phyloP scores from a whole-genome alignment of 192 early-diverging fungal genomes.

The Podila epicladia region DNA sequence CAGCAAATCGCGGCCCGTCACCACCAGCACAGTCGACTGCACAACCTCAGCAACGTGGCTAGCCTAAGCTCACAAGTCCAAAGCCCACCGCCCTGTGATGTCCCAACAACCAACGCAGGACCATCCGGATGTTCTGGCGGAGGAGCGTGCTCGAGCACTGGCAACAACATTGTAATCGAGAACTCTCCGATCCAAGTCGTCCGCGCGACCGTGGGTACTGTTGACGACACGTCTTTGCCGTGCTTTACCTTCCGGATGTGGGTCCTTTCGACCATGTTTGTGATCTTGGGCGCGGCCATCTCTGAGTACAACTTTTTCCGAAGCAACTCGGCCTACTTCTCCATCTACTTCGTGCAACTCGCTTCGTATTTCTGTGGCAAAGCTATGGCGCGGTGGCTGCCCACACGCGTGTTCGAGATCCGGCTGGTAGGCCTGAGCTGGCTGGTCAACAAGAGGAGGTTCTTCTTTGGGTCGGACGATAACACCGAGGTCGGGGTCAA shows the following conservation, averaged over 20 bases:
- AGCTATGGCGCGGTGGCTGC: slow-evolving; percentile 43
- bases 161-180: slow-evolving; percentile 17
- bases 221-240: slow-evolving; percentile 55
- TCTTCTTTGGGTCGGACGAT: not conserved
- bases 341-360: slow-evolving; percentile 54
- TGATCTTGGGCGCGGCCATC: slow-evolving; percentile 48
- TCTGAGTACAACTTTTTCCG: slow-evolving; percentile 57
- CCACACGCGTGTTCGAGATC: slow-evolving; percentile 31
- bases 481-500: slow-evolving; percentile 1
- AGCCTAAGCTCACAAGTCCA: slow-evolving; percentile 26
- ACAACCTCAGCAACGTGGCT: slow-evolving; percentile 16
- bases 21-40: slow-evolving; percentile 25
- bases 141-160: slow-evolving; percentile 2
- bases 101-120: not conserved
- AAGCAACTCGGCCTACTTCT: slow-evolving; percentile 36
- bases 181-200: slow-evolving; percentile 51
- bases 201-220: slow-evolving; percentile 43
- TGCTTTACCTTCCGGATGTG: slow-evolving; percentile 64
- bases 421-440: slow-evolving; percentile 6
- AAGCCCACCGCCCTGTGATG: not conserved
- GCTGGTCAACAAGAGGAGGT: not conserved
- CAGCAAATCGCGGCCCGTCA: slow-evolving; percentile 35
- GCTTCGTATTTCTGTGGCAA: slow-evolving; percentile 48
- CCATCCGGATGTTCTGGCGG: not conserved
- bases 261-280: slow-evolving; percentile 54